Conservation (phyloP, 1,284 basidiomycete species). For the Sporisorium sorghi region DNA sequence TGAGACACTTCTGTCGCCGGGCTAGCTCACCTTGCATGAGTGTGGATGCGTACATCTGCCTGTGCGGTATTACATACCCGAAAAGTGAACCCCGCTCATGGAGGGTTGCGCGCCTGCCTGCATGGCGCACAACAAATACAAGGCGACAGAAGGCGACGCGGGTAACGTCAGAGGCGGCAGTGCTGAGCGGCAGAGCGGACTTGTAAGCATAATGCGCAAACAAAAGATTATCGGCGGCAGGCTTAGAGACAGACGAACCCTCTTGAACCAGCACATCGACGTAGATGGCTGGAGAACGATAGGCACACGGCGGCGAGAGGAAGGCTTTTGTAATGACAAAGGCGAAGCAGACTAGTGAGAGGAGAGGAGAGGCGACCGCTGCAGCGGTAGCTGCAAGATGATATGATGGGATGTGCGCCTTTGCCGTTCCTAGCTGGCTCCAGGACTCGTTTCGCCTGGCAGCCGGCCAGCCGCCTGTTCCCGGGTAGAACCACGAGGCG, state of each 20-base stretch:
- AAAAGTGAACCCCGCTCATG: too few relatives aligned
- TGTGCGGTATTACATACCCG: not conserved
- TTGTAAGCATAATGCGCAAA: not conserved
- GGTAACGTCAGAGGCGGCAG: not conserved
- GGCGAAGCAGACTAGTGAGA: not conserved
- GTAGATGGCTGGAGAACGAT: too few relatives aligned
- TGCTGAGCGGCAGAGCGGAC: conserved; percentile 3
- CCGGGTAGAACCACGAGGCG: conserved; percentile 15
- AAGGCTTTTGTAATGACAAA: not conserved
- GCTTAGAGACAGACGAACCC: not conserved
- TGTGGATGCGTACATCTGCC: not conserved
- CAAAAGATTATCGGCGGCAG: not conserved
- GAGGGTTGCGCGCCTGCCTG: not conserved
- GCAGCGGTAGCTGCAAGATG: conserved; percentile 1
- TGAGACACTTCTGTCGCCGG: not conserved
- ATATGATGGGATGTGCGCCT: not conserved
- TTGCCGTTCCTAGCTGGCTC: not conserved
- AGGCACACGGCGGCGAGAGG: too few relatives aligned
- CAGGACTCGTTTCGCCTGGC: not conserved
- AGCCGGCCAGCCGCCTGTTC: not conserved
- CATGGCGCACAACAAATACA: not conserved
- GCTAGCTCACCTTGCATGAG: not conserved
- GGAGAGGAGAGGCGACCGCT: not conserved
- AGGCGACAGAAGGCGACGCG: too few relatives aligned
- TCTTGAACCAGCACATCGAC: not conserved